A percentile compares a stretch with the other conserved stretches of the same genome.
Evolutionary conservation across 306 rosid genomes (phyloP).

Genomic region (Glycyrrhiza uralensis): DNA sequence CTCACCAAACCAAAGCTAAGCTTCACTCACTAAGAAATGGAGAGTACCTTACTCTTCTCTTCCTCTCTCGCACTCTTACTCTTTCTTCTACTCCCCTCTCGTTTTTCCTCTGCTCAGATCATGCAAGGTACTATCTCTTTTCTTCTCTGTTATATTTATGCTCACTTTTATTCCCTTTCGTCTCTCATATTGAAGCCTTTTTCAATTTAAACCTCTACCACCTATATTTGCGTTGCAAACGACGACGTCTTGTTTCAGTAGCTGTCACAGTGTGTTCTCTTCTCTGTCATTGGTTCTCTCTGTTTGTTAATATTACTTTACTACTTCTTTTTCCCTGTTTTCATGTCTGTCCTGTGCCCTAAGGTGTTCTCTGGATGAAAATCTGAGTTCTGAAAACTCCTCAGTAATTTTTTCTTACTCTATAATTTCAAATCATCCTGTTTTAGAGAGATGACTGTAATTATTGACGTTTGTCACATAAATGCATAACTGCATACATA

Average conservation of each 20-base stretch:
- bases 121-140: slow-evolving; percentile 29
- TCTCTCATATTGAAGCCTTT: not conserved
- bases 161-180: not conserved
- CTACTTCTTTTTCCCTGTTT: not conserved
- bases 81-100: not conserved
- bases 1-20: not conserved
- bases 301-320: not conserved
- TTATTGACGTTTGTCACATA: not conserved
- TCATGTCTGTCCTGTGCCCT: not conserved
- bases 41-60: not conserved
- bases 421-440: not conserved
- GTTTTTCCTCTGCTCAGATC: slow-evolving; percentile 33
- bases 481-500: not conserved
- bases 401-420: not conserved
- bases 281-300: not conserved
- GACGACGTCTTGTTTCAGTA: not conserved
- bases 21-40: not conserved
- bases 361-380: not conserved
- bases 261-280: not conserved
- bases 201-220: not conserved
- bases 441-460: not conserved
- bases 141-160: not conserved
- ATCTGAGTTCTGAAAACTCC: not conserved
- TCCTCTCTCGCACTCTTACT: slow-evolving; percentile 9
- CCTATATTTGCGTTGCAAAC: not conserved